Conservation (phyloP, 352 stramenopile species). For the Phytopythium oedochilum region DNA sequence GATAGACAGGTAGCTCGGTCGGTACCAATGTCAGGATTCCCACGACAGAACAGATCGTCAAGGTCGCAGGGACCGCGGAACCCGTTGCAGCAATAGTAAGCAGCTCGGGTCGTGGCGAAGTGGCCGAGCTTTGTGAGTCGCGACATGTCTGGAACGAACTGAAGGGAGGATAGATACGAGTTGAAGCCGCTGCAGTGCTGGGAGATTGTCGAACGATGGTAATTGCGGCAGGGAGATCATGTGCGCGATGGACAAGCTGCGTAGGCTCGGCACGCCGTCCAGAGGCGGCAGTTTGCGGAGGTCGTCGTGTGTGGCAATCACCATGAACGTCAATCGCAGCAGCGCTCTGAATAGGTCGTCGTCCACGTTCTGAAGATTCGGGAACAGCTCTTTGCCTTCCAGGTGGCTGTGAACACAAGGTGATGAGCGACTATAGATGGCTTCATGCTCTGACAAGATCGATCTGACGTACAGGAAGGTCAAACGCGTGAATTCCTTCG, state of each 20-base stretch:
- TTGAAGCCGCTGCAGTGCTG: constrained; percentile 16
- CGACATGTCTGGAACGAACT: constrained; percentile 16
- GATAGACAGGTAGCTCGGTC: constrained; percentile 10
- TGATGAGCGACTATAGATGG: neutral
- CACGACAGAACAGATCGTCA: constrained; percentile 9
- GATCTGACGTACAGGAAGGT: constrained; percentile 17
- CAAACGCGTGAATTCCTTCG: constrained; percentile 9
- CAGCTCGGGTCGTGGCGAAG: constrained; percentile 11
- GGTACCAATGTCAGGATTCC: constrained; percentile 3
- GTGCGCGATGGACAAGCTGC: constrained; percentile 22
- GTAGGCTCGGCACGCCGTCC: constrained; percentile 19
- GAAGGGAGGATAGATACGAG: constrained; percentile 14
- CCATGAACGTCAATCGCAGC: constrained; percentile 22
- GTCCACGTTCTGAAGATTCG: constrained; percentile 18
- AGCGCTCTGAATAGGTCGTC: constrained; percentile 24
- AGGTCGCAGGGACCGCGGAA: constrained; percentile 23
- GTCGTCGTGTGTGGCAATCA: constrained; percentile 18
- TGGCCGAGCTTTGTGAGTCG: constrained; percentile 10
- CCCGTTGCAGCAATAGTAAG: constrained; percentile 31
- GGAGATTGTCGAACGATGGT: constrained; percentile 15
- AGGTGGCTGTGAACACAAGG: constrained; percentile 16
- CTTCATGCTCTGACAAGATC: too few relatives aligned
- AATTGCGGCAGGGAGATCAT: constrained; percentile 12
- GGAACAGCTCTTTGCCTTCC: constrained; percentile 3
- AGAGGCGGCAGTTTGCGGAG: constrained; percentile 22